A percentile compares a stretch with the other conserved stretches of the same genome.
phyloP scores from a whole-genome alignment of 2,329 filamentous ascomycete species.

The Lasiodiplodia theobromae region DNA sequence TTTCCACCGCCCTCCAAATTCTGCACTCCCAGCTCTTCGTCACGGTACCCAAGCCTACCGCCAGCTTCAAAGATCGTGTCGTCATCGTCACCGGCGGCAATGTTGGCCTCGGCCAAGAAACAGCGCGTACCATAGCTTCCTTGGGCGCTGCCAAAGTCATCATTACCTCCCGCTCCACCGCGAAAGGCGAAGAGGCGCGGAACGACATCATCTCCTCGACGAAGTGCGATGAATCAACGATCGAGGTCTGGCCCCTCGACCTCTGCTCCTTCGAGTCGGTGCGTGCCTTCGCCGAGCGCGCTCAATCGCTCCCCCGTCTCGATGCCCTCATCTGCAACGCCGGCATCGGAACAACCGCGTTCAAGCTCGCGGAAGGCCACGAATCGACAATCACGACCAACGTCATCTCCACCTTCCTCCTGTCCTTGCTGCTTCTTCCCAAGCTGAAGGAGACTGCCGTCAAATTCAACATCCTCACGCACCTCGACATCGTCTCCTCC shows the following conservation, averaged over 20 bases:
- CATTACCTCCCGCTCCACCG: conserved; percentile 51
- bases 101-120: conserved; percentile 56
- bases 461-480: not conserved
- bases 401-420: conserved; percentile 48
- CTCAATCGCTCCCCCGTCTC: conserved; percentile 38
- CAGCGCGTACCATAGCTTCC: conserved; percentile 51
- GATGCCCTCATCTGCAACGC: conserved; percentile 51
- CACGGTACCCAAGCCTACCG: conserved; percentile 41
- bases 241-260: conserved; percentile 58
- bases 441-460: conserved; percentile 34
- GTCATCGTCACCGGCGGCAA: conserved; percentile 59
- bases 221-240: conserved; percentile 38
- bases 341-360: conserved; percentile 41
- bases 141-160: conserved; percentile 53
- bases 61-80: conserved; percentile 45
- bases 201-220: conserved; percentile 47
- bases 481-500: conserved; percentile 32
- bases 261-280: conserved; percentile 47
- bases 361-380: conserved; percentile 37
- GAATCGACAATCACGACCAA: conserved; percentile 49
- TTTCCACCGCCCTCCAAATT: conserved; percentile 35
- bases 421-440: conserved; percentile 41
- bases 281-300: conserved; percentile 41
- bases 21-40: conserved; percentile 51
- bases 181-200: conserved; percentile 55